Conservation (phyloP, 768 basidiomycete species). For the Tylopilus vinaceipallidus region DNA sequence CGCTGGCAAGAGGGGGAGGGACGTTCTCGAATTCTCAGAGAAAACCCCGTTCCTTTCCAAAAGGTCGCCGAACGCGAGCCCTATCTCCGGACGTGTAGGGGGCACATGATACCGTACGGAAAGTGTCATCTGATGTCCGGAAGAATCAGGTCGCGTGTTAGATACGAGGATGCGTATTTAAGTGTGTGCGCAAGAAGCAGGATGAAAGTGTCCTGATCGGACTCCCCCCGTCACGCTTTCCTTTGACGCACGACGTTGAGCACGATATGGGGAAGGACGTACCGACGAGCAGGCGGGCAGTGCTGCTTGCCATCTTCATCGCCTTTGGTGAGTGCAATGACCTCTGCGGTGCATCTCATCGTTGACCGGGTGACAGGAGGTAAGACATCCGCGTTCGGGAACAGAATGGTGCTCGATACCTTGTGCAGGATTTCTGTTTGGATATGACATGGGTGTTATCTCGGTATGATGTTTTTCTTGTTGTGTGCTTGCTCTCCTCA, state of each 20-base stretch:
- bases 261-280: conserved; percentile 30
- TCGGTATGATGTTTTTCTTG: conserved; percentile 4
- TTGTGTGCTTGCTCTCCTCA: neutral
- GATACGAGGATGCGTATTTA: conserved; percentile 10
- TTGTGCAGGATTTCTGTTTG: conserved; percentile 12
- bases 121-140: conserved; percentile 19
- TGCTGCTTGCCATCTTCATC: conserved; percentile 16
- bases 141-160: neutral
- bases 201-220: neutral
- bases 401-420: neutral
- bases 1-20: too few species aligned
- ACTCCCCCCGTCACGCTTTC: neutral
- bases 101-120: conserved; percentile 3
- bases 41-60: neutral
- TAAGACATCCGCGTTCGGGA: conserved; percentile 1
- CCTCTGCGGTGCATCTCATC: neutral
- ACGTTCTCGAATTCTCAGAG: neutral
- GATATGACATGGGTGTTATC: conserved; percentile 17
- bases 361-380: conserved; percentile 6
- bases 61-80: neutral
- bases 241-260: neutral
- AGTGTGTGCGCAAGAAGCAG: neutral
- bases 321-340: conserved; percentile 35
- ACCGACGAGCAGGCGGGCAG: conserved; percentile 9
- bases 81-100: conserved; percentile 6